Conservation (phyloP, 805 yeast genomes). For the Kregervanrija fluxuum region DNA sequence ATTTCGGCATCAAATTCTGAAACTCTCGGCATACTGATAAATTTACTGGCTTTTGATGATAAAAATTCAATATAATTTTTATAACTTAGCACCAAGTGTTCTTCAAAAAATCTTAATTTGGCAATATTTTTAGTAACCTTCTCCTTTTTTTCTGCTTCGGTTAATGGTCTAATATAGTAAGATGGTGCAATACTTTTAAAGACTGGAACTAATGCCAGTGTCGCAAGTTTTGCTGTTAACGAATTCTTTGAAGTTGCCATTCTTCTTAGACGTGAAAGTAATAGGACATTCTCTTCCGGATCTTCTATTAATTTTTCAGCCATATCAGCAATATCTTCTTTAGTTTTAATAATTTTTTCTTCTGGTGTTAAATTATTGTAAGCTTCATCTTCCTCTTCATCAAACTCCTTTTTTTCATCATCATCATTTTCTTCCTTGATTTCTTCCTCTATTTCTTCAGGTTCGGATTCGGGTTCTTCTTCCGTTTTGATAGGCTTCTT, state of each 20-base stretch:
- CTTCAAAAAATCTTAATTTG: conserved; percentile 72
- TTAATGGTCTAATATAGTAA: conserved; percentile 74
- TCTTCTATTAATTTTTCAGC: conserved; percentile 77
- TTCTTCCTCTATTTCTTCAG: conserved; percentile 9
- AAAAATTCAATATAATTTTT: conserved; percentile 56
- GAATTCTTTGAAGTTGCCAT: conserved; percentile 64
- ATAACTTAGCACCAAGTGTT: conserved; percentile 63
- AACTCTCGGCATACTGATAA: conserved; percentile 23
- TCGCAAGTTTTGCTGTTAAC: conserved; percentile 61
- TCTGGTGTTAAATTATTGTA: conserved; percentile 42
- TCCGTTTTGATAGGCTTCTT: conserved; percentile 21
- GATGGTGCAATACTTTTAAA: conserved; percentile 85
- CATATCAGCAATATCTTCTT: conserved; percentile 76
- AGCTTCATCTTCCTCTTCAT: conserved; percentile 26
- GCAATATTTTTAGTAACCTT: conserved; percentile 81
- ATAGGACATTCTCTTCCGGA: conserved; percentile 75
- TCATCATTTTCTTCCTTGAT: conserved; percentile 11
- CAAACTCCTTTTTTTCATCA: conserved; percentile 10
- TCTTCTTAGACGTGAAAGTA: conserved; percentile 57
- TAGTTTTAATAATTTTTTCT: conserved; percentile 51
- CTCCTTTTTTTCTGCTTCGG: conserved; percentile 75
- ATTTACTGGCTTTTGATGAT: conserved; percentile 28
- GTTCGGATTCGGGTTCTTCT: conserved; percentile 8
- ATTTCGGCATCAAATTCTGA: conserved; percentile 31
- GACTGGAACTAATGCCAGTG: conserved; percentile 75